Evolutionary conservation across 257 asterid species (phyloP), one percentile per base, ranked within the genome.

Genomic region (Osmanthus fragrans): DNA sequence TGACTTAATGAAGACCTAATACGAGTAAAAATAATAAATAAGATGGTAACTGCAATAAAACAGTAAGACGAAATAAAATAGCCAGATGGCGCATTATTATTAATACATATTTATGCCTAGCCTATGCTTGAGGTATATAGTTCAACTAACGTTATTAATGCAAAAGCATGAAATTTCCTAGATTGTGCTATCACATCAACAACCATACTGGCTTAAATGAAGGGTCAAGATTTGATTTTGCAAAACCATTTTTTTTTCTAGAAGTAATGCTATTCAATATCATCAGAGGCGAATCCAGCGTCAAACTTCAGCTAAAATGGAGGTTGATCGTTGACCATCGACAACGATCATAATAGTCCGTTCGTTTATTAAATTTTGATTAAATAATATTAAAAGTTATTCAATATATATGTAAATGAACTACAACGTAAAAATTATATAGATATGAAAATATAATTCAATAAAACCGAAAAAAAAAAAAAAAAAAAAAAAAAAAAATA

Each of bases 131-230:
- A 79, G 66, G 36, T 54, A 63, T 64, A 73, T 74, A 23, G 51
- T 77, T 70, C 87, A 77, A 84, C 85, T 60, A 77, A 74, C 82
- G 82, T 77, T 60, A 73, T 77, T 64, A 74, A 65, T 73, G 80
- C 72, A 63, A 49, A 45, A 73, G 1, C 63, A n/a, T 36, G 49
- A 73, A 15, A 33, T 42, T 73, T 72, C 72, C 64, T 37, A 23
- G 71, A 80, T 72, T 74, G 79, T 77, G 82, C 88, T 69, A 71
- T 49, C 77, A 66, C 63, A 36, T 51, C 78, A 67, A 32, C 42
- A 56, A 29, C 68, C 25, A 16, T 79, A 54, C 30, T 36, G 27
- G 63, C 70, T 12, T 18, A 10, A 40, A 16, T 10, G 49, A 47
- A 47, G 56, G 19, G 51, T 18, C 64, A 54, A 54, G 21, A 19